These are phyloP conservation scores for Secale cereale DNA, from an alignment of 176 grass and related monocot genomes.

Conservation along the genomic window DNA sequence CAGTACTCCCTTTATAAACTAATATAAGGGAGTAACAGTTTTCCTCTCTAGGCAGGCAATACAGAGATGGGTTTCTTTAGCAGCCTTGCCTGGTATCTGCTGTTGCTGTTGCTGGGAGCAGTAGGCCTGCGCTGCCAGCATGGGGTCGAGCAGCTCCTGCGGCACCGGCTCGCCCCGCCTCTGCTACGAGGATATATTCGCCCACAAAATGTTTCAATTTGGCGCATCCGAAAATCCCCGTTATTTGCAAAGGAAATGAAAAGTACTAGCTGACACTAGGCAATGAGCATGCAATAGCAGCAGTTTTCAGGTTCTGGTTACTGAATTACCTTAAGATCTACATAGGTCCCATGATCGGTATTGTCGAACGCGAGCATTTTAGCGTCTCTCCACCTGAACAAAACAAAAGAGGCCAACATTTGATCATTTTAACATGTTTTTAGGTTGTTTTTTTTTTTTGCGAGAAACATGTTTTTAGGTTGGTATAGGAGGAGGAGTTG, in stretches of 20 bases:
- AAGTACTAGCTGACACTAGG: background rate
- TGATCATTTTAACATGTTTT: too few species aligned
- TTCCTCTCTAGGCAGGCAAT: background rate
- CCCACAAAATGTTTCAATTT: background rate
- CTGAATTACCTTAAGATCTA: conserved; percentile 81
- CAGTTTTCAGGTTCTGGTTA: background rate
- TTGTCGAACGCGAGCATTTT: conserved; percentile 54
- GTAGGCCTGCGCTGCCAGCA: background rate
- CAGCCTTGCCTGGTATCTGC: conserved; percentile 24
- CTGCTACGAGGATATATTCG: conserved; percentile 46
- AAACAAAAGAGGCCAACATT: conserved; percentile 3
- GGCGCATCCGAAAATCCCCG: background rate
- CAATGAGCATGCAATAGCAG: background rate
- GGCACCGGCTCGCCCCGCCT: conserved; percentile 40
- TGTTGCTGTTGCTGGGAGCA: conserved; percentile 25
- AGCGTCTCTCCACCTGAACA: conserved; percentile 79
- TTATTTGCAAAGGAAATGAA: background rate
- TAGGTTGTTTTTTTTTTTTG: too few species aligned
- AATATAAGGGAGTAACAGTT: conserved; percentile 17
- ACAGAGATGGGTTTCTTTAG: background rate
- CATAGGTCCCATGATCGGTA: conserved; percentile 72
- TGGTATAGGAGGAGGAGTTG: too few species aligned
- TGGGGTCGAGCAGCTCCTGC: conserved; percentile 4
- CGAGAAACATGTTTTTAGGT: too few species aligned
- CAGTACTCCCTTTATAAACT: too few species aligned